These are phyloP conservation scores for Epicoccum sorghinum DNA, from an alignment of 2,329 filamentous ascomycete genomes.

Conservation along the genomic window DNA sequence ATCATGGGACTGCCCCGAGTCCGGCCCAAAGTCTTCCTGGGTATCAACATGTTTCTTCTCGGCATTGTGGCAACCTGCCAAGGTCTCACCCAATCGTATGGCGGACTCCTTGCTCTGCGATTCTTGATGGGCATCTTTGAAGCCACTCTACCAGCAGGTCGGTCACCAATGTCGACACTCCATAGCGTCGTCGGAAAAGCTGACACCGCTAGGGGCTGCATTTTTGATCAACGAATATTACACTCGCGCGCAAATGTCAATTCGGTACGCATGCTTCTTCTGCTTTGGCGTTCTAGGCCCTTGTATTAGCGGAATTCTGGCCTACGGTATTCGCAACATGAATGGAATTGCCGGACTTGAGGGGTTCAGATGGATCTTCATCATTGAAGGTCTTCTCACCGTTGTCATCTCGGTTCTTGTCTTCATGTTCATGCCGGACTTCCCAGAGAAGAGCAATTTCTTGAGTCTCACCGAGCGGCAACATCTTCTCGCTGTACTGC, in stretches of 20 bases:
- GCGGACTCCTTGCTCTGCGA: constrained; percentile 35
- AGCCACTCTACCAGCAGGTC: constrained; percentile 39
- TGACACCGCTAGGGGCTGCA: constrained; percentile 30
- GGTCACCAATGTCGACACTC: background rate
- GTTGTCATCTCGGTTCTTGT: constrained; percentile 55
- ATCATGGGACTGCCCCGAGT: constrained; percentile 70
- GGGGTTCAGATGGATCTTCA: constrained; percentile 58
- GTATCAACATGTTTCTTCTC: constrained; percentile 77
- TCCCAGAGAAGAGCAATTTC: constrained; percentile 57
- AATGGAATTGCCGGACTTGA: constrained; percentile 33
- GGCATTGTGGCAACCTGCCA: constrained; percentile 55
- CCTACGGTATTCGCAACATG: constrained; percentile 49
- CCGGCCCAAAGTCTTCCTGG: constrained; percentile 77
- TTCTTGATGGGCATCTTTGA: constrained; percentile 45
- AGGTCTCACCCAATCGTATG: constrained; percentile 36
- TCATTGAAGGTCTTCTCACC: constrained; percentile 64
- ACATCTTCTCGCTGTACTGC: constrained; percentile 58
- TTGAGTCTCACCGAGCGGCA: constrained; percentile 56
- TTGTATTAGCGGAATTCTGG: constrained; percentile 62
- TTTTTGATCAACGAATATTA: constrained; percentile 49
- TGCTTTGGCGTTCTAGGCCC: constrained; percentile 60
- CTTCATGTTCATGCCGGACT: constrained; percentile 59
- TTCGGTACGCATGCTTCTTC: constrained; percentile 60
- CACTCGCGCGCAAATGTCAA: constrained; percentile 59
- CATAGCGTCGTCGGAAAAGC: background rate